Evolutionary conservation across 306 rosid species (phyloP).

Genomic region (Gillenia trifoliata): DNA sequence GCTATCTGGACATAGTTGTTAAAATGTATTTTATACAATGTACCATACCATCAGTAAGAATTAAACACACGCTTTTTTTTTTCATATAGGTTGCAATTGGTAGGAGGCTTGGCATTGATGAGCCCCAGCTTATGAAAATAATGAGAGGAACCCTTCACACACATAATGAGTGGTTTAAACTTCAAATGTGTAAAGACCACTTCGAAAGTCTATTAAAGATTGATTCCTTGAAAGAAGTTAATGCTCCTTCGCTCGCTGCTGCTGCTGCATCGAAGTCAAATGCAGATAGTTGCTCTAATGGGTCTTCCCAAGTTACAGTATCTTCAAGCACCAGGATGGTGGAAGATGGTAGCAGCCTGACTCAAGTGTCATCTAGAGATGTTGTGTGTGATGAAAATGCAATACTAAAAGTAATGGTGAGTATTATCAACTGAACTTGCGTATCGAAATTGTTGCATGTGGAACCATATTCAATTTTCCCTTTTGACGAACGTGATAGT

Average conservation of each 20-base stretch:
- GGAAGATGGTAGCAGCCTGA: slow-evolving; percentile 88
- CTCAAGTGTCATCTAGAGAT: slow-evolving; percentile 77
- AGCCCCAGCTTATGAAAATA: slow-evolving; percentile 94
- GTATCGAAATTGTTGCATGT: not conserved
- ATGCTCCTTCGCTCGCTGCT: slow-evolving; percentile 45
- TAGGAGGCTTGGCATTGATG: slow-evolving; percentile 86
- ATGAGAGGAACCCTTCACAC: slow-evolving; percentile 78
- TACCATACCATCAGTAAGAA: not conserved
- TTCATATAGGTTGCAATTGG: slow-evolving; percentile 74
- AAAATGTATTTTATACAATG: not conserved
- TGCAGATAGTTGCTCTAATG: slow-evolving; percentile 73
- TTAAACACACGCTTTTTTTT: slow-evolving; percentile 11
- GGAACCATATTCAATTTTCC: not conserved
- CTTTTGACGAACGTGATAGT: not conserved
- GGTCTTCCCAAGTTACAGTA: slow-evolving; percentile 79
- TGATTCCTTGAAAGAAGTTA: slow-evolving; percentile 79
- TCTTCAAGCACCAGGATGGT: slow-evolving; percentile 65
- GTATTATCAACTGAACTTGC: slow-evolving; percentile 19
- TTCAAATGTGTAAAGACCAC: slow-evolving; percentile 96
- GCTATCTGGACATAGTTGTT: not conserved
- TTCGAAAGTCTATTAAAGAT: slow-evolving; percentile 80
- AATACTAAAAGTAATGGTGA: slow-evolving; percentile 93
- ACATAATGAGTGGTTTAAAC: slow-evolving; percentile 94
- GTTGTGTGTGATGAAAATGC: slow-evolving; percentile 72
- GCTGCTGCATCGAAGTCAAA: slow-evolving; percentile 48